phyloP scores from a whole-genome alignment of 345 rosid species.

The Brassica nigra region DNA sequence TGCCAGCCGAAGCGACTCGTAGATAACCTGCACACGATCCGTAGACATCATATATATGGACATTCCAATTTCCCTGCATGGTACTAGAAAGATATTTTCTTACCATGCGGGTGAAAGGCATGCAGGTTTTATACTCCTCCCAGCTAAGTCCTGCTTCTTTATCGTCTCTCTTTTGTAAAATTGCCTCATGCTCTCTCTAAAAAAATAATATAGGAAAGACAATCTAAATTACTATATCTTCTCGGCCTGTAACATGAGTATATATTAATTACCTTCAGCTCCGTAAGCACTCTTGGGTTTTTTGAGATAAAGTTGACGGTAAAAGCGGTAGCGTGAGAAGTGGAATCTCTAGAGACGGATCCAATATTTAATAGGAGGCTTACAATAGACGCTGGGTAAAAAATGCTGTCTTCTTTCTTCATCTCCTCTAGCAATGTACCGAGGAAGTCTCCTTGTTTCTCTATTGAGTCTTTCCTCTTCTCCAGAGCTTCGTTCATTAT shows the following conservation, averaged over 20 bases:
- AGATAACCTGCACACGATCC: not conserved
- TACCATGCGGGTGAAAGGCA: not conserved
- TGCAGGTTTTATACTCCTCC: not conserved
- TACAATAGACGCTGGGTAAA: not conserved
- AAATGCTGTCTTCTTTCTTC: slow-evolving; percentile 13
- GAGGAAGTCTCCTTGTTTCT: slow-evolving; percentile 12
- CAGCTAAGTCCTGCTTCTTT: slow-evolving; percentile 8
- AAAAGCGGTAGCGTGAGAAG: slow-evolving; percentile 21
- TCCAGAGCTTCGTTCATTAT: not conserved
- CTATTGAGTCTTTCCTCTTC: not conserved
- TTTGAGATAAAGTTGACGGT: slow-evolving; percentile 21
- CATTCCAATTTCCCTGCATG: not conserved
- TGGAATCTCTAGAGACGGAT: slow-evolving; percentile 17
- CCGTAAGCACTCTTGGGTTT: slow-evolving; percentile 33
- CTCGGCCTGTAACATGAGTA: not conserved
- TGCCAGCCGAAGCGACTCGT: slow-evolving; percentile 29
- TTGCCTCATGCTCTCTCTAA: not conserved
- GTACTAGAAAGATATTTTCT: too few relatives aligned
- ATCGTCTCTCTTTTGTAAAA: not conserved
- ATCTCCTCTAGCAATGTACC: not conserved
- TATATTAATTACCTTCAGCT: slow-evolving; percentile 16
- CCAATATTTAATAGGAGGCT: slow-evolving; percentile 1
- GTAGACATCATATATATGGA: too few relatives aligned
- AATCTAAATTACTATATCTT: not conserved
- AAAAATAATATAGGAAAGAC: not conserved